Evolutionary conservation across 176 grass and related monocot genomes (phyloP).

Genomic region (Eremochloa ophiuroides): DNA sequence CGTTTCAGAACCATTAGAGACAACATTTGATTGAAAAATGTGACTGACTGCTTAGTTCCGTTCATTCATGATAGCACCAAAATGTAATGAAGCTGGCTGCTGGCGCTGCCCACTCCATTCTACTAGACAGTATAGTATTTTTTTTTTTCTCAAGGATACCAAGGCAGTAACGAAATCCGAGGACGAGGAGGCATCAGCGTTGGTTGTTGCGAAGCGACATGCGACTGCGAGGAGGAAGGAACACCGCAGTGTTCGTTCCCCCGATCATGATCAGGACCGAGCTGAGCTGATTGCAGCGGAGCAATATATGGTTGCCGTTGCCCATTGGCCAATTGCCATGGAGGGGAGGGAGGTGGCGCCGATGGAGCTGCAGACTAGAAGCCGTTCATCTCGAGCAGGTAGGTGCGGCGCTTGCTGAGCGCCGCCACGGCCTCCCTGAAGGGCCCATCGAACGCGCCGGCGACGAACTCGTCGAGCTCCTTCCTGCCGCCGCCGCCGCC

Average conservation of each 20-base stretch:
- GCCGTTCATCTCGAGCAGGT: conserved; percentile 86
- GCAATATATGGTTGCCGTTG: conserved; percentile 3
- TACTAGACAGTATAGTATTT: background rate
- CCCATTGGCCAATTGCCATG: background rate
- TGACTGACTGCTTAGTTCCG: conserved; percentile 3
- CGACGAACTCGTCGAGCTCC: conserved; percentile 61
- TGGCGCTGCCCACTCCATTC: background rate
- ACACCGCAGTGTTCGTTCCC: background rate
- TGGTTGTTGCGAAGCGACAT: conserved; percentile 30
- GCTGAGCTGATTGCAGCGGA: background rate
- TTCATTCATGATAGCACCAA: conserved; percentile 11
- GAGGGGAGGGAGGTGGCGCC: background rate
- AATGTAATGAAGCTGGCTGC: conserved; percentile 13
- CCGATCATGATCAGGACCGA: background rate
- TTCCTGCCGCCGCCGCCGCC: conserved; percentile 42
- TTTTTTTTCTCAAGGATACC: conserved; percentile 21
- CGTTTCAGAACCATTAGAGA: background rate
- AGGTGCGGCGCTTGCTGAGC: conserved; percentile 66
- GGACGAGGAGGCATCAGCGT: conserved; percentile 4
- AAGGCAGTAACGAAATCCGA: conserved; percentile 31
- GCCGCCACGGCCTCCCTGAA: conserved; percentile 53
- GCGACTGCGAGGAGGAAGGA: background rate
- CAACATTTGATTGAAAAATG: conserved; percentile 24
- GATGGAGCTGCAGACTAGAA: conserved; percentile 31
- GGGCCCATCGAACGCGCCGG: conserved; percentile 53